Evolutionary conservation across 75 land plant species (phyloP).

Genomic region (Cupressus sempervirens): DNA sequence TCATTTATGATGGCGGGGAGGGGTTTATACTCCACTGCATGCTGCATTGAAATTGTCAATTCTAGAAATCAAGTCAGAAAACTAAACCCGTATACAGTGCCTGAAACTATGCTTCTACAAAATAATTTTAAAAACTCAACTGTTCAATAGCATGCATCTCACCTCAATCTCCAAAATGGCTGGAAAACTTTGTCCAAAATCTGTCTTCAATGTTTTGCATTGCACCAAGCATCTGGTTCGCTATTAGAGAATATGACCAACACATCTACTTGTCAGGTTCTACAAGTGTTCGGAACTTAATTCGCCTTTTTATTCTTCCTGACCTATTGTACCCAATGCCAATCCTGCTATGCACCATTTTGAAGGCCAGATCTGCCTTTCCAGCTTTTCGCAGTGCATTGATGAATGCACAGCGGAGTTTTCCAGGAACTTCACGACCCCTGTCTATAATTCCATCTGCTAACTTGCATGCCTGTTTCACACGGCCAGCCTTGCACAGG

Average conservation of each 20-base stretch:
- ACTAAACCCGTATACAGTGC: background rate
- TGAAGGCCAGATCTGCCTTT: constrained; percentile 54
- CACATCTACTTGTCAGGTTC: constrained; percentile 6
- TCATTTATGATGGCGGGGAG: background rate
- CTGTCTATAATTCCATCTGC: constrained; percentile 68
- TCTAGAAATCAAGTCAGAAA: background rate
- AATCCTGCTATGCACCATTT: constrained; percentile 67
- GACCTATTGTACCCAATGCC: constrained; percentile 61
- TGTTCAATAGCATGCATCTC: background rate
- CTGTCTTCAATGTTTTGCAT: background rate
- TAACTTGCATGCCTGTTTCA: constrained; percentile 62
- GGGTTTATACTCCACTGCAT: background rate
- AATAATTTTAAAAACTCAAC: background rate
- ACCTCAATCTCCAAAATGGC: background rate
- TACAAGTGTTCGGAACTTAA: constrained; percentile 48
- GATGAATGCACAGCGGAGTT: constrained; percentile 48
- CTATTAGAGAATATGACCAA: background rate
- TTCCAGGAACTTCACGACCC: constrained; percentile 68
- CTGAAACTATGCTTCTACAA: background rate
- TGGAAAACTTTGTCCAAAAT: background rate
- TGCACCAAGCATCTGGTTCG: background rate
- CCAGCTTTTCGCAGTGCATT: constrained; percentile 74
- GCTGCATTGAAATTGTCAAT: background rate
- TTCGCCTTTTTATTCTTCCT: constrained; percentile 56
- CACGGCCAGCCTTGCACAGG: constrained; percentile 51